Percentiles rank a stretch among this genome's conserved stretches.
Evolutionary conservation across 148 eudicot species (phyloP).

Genomic region (Arbutus unedo): DNA sequence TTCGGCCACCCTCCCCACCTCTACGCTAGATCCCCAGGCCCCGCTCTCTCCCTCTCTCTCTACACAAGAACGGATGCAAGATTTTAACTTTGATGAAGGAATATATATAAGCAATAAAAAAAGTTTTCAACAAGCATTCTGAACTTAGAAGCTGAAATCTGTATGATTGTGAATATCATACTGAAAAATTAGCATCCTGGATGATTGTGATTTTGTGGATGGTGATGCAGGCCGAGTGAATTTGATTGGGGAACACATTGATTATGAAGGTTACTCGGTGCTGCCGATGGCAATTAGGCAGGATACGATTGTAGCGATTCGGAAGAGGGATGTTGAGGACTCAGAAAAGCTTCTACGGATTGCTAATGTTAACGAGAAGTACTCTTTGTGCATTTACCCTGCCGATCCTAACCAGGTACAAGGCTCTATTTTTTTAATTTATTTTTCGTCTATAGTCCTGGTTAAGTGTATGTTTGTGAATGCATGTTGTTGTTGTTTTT

Average conservation of each 20-base stretch:
- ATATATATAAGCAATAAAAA: background rate
- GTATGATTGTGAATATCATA: background rate
- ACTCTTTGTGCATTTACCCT: constrained; percentile 70
- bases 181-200: no score
- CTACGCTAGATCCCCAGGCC: constrained; percentile 91
- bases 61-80: no score
- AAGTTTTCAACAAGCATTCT: background rate
- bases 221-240: constrained; percentile 46
- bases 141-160: background rate
- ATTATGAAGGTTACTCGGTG: constrained; percentile 94
- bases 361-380: constrained; percentile 80
- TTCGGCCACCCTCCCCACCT: constrained; percentile 62
- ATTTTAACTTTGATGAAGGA: no score
- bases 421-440: background rate
- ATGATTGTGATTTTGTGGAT: constrained; percentile 28
- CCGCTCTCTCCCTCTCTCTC: background rate
- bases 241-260: constrained; percentile 97
- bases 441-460: background rate
- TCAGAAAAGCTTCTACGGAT: constrained; percentile 49
- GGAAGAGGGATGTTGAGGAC: constrained; percentile 42
- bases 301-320: constrained; percentile 79
- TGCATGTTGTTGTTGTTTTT: constrained; percentile 3
- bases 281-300: constrained; percentile 93
- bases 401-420: constrained; percentile 80
- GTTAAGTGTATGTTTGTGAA: background rate